Conservation (phyloP, 2,329 filamentous ascomycete species). For the Ophiobolus disseminans region DNA sequence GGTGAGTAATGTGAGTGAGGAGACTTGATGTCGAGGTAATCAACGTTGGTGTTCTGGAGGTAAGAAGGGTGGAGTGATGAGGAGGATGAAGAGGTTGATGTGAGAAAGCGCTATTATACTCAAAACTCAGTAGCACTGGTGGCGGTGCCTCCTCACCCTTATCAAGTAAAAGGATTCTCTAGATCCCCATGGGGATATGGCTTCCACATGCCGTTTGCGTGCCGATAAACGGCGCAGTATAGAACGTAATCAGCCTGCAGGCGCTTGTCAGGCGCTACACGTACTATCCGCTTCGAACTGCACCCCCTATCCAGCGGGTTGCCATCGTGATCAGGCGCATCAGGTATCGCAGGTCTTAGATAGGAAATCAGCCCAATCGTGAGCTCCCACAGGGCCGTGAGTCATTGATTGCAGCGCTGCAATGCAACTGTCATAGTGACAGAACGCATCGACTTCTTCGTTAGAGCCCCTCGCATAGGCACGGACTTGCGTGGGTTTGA, state of each 20-base stretch:
- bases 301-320: slow-evolving; percentile 14
- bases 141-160: slow-evolving; percentile 26
- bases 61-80: neutral
- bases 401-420: slow-evolving; percentile 14
- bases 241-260: slow-evolving; percentile 35
- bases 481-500: slow-evolving; percentile 38
- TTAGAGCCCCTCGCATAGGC: slow-evolving; percentile 34
- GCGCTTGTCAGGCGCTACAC: slow-evolving; percentile 30
- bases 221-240: slow-evolving; percentile 25
- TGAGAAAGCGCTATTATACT: slow-evolving; percentile 32
- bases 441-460: slow-evolving; percentile 28
- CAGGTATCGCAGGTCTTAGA: slow-evolving; percentile 11
- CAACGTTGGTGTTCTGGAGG: too few relatives aligned
- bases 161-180: slow-evolving; percentile 32
- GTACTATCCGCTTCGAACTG: slow-evolving; percentile 10
- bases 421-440: slow-evolving; percentile 30
- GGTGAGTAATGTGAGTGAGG: slow-evolving; percentile 4
- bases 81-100: slow-evolving; percentile 5
- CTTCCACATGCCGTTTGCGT: slow-evolving; percentile 30
- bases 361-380: slow-evolving; percentile 9
- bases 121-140: slow-evolving; percentile 10
- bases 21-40: neutral
- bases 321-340: slow-evolving; percentile 37
- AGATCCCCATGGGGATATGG: slow-evolving; percentile 37
- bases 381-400: slow-evolving; percentile 14